These are phyloP conservation scores for Friedmanniomyces endolithicus DNA, from an alignment of 495 filamentous ascomycete genomes.

Conservation along the genomic window DNA sequence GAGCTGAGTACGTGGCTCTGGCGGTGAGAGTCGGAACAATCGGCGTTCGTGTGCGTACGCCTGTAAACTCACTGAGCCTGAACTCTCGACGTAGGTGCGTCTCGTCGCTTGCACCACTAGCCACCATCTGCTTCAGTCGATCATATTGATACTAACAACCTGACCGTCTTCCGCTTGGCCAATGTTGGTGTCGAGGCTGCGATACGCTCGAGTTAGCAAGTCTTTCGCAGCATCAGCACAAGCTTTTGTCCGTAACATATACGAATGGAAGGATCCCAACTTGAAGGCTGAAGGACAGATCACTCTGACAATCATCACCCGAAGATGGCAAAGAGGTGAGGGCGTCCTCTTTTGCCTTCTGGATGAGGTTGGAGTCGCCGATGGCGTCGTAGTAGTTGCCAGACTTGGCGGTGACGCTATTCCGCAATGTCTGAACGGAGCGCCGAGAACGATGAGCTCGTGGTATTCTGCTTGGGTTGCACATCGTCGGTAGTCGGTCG, in stretches of 20 bases:
- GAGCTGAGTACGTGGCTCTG: too few relatives aligned
- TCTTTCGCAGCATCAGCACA: too few relatives aligned
- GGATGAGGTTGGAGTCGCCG: slow-evolving; percentile 52
- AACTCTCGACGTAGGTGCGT: neutral
- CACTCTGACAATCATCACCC: slow-evolving; percentile 51
- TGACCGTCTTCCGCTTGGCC: slow-evolving; percentile 54
- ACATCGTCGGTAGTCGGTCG: too few relatives aligned
- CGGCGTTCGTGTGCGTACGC: too few relatives aligned
- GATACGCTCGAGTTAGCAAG: neutral
- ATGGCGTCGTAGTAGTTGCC: slow-evolving; percentile 55
- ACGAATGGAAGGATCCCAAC: neutral
- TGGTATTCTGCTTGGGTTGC: too few relatives aligned
- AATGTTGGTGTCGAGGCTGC: slow-evolving; percentile 43
- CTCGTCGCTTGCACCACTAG: slow-evolving; percentile 28
- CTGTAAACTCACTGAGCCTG: too few relatives aligned
- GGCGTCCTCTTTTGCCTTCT: slow-evolving; percentile 35
- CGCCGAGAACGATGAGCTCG: too few relatives aligned
- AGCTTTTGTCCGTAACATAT: too few relatives aligned
- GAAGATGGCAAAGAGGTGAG: slow-evolving; percentile 63
- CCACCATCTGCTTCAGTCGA: slow-evolving; percentile 57
- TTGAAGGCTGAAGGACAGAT: slow-evolving; percentile 2
- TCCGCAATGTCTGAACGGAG: too few relatives aligned
- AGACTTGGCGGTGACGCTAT: slow-evolving; percentile 5
- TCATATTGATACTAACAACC: slow-evolving; percentile 54
- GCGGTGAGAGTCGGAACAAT: too few relatives aligned